Base-by-base conservation (phyloP, 2,329 filamentous ascomycete species). In the Hypoxylon sp. region DNA sequence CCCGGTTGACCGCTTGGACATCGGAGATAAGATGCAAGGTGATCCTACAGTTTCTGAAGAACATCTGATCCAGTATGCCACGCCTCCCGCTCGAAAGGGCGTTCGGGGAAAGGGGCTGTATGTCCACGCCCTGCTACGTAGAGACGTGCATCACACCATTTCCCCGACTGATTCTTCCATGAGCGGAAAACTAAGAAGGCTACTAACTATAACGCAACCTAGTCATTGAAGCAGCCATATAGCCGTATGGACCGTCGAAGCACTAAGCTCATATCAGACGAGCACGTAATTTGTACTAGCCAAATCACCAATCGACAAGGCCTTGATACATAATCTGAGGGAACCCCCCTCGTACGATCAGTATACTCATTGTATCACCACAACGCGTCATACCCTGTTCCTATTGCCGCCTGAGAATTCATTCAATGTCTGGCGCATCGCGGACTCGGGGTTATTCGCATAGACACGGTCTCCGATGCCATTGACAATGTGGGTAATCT, bases 401-500 rank as follows among this genome's bases (percentile, higher is more conserved):
- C 23, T 21, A 11, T 43, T 38, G 57, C 58, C 60, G n/a, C 56
- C 46, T n/a, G 71, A 64, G 45, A 71, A 77, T 50, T 73, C 74
- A 1, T 74, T 73, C 34, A 76, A 58, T 1, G 75, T 77, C 69
- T 78, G 76, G 25, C 77, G 75, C 76, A 78, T 77, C 2, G 76
- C 77, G 21, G 73, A 68, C 43, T 75, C 75, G 2, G 76, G 76
- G 2, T 53, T 65, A 55, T 75, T 77, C 21, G 73, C 74, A 57
- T 76, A 75, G 6, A 78, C 77, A 9, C 73, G 69, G 1, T 50
- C 72, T 34, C 77, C 77, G 23, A 25, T 32, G 2, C 76, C 76
- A 48, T 78, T 78, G 7, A 78, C 69, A 9, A 78, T 71, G 48
- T 78, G 76, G 19, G 63, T 74, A 41, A 78, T 78, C 63, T 78